phyloP scores from a whole-genome alignment of 306 rosid genomes.

The Gastrolobium villosum region DNA sequence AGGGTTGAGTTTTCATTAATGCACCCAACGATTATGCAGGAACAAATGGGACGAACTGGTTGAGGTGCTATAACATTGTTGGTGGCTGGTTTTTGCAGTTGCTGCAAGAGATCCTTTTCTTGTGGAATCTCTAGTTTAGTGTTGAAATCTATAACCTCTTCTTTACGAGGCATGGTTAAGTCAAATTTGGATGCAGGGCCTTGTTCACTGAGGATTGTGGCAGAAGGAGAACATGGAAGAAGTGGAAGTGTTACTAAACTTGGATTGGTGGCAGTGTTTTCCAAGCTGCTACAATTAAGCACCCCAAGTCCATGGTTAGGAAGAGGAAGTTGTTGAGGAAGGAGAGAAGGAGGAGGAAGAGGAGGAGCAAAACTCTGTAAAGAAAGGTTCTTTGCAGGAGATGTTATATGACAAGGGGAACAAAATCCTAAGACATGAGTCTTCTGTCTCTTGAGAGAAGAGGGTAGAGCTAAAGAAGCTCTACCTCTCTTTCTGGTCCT shows the following conservation, averaged over 20 bases:
- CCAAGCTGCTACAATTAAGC: conserved; percentile 38
- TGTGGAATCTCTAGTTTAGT: conserved; percentile 59
- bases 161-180: conserved; percentile 31
- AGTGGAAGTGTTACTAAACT: conserved; percentile 70
- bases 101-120: conserved; percentile 74
- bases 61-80: conserved; percentile 71
- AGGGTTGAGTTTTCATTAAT: conserved; percentile 54
- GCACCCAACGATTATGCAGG: conserved; percentile 75
- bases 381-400: conserved; percentile 49
- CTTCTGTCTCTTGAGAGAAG: conserved; percentile 66
- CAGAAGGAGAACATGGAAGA: conserved; percentile 56
- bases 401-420: conserved; percentile 61
- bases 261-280: conserved; percentile 22
- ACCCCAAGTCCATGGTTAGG: conserved; percentile 44
- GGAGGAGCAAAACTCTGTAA: conserved; percentile 61
- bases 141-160: conserved; percentile 62
- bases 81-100: conserved; percentile 57
- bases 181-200: conserved; percentile 45
- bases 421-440: conserved; percentile 58
- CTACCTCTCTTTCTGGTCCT: conserved; percentile 85
- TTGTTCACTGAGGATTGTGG: not conserved
- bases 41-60: conserved; percentile 82
- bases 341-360: conserved; percentile 50
- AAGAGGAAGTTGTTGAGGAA: conserved; percentile 57
- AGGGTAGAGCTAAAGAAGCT: conserved; percentile 59